Evolutionary conservation across 2,329 filamentous ascomycete species (phyloP).

Genomic region (Trichoderma aggressivum): DNA sequence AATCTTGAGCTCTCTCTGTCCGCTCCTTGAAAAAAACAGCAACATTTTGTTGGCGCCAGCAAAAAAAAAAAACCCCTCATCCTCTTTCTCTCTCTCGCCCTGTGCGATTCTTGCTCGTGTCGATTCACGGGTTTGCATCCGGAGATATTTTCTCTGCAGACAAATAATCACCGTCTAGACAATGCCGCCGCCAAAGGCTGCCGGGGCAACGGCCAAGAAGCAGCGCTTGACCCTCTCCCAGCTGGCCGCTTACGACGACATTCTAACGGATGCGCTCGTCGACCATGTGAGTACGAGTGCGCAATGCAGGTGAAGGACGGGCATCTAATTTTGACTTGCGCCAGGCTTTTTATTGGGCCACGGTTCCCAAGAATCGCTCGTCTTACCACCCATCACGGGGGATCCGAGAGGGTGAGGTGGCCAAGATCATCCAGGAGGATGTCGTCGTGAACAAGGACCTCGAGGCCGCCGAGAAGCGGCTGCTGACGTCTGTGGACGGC

Average conservation of each 20-base stretch:
- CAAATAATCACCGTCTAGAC: not conserved
- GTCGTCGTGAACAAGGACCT: conserved; percentile 74
- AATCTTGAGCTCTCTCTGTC: conserved; percentile 14
- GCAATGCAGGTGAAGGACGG: not conserved
- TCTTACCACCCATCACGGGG: conserved; percentile 83
- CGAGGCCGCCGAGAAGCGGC: conserved; percentile 63
- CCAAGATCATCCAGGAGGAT: conserved; percentile 58
- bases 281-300: conserved; percentile 70
- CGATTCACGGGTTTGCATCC: not conserved
- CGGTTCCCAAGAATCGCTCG: conserved; percentile 87
- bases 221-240: conserved; percentile 80
- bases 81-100: not conserved
- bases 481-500: conserved; percentile 68
- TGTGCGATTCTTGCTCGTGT: not conserved
- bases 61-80: not conserved
- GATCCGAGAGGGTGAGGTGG: conserved; percentile 62
- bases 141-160: not conserved
- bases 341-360: conserved; percentile 94
- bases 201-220: conserved; percentile 47
- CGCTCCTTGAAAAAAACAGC: conserved; percentile 10
- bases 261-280: conserved; percentile 89
- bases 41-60: not conserved
- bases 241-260: conserved; percentile 90
- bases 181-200: conserved; percentile 39
- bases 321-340: conserved; percentile 11